Percentiles rank a stretch among this genome's conserved stretches.
Conservation (phyloP, 2,329 filamentous ascomycete species). For the Akanthomyces lecanii region DNA sequence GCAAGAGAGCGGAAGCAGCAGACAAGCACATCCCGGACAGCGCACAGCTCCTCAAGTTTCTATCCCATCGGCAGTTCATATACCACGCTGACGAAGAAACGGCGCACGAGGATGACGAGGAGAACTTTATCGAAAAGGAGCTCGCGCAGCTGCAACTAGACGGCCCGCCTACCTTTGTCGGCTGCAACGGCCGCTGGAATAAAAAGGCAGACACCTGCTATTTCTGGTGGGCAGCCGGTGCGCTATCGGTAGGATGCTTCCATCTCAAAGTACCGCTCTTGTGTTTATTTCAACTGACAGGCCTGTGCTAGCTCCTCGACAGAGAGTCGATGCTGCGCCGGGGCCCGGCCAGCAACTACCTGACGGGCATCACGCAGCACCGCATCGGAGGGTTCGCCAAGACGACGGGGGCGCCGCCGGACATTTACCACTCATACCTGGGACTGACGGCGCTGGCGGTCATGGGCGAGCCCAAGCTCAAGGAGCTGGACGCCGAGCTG, state of each 20-base stretch:
- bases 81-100: slow-evolving; percentile 48
- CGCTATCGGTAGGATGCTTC: slow-evolving; percentile 40
- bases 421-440: slow-evolving; percentile 85
- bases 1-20: slow-evolving; percentile 19
- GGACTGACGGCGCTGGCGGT: slow-evolving; percentile 76
- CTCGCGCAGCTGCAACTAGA: slow-evolving; percentile 34
- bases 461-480: slow-evolving; percentile 65
- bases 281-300: neutral
- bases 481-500: slow-evolving; percentile 67
- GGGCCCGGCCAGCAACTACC: slow-evolving; percentile 64
- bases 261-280: slow-evolving; percentile 26
- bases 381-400: slow-evolving; percentile 80
- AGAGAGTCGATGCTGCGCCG: slow-evolving; percentile 54
- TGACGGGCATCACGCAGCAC: slow-evolving; percentile 84
- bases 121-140: slow-evolving; percentile 33
- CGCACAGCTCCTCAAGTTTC: slow-evolving; percentile 44
- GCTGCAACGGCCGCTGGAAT: slow-evolving; percentile 86
- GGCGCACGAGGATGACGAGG: slow-evolving; percentile 41
- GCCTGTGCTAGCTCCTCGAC: slow-evolving; percentile 49
- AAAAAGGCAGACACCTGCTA: slow-evolving; percentile 96
- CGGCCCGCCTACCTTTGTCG: slow-evolving; percentile 48
- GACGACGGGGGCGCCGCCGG: slow-evolving; percentile 61
- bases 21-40: slow-evolving; percentile 32
- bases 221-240: slow-evolving; percentile 81
- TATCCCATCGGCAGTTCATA: slow-evolving; percentile 60